Base-by-base conservation (phyloP, 306 rosid species). In the Prunus mira region DNA sequence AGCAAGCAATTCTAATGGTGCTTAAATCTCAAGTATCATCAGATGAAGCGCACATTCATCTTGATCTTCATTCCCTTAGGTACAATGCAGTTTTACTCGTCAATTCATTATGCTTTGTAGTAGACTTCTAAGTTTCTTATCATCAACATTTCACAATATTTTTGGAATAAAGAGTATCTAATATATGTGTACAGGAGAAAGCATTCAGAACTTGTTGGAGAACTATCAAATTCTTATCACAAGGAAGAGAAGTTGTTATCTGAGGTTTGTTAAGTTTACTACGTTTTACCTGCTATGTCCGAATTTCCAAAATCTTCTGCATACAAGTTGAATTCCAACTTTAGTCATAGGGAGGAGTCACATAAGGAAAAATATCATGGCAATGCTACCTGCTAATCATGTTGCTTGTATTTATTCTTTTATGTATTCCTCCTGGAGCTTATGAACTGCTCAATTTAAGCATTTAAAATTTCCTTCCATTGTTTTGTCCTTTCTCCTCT, bases 41-140 rank as follows among this genome's bases (percentile, higher is more conserved):
- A 15, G 99, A 95, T 81, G 99, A 95, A 84, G 97, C 97, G n/a
- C 97, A 95, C 79, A 89, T 95, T 79, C 99, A 90, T 88, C 93
- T 92, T 70, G 99, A 95, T 89, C 92, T 89, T 81, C 99, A 90
- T 82, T 92, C 97, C 83, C 97, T 89, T 52, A 85, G 97, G 98
- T 92, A 84, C 41, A 45, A 60, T 77, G 49, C 41, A 62, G 14
- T 62, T 73, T 60, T 69, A 79, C 62, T 82, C 10, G 58, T 62
- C 51, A 69, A 73, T 50, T 74, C 69, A 73, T 73, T 74, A 60
- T 47, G 9, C 67, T 65, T 76, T 78, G 69, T 38, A 64, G 20
- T 38, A 56, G 71, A 67, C 73, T 74, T 70, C 24, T 64, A 52
- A 54, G 22, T 80, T 43, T 52, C 77, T 28, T 66, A 58, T 17